Conservation (phyloP, 2,329 filamentous ascomycete genomes). For the Sclerotinia subarctica region DNA sequence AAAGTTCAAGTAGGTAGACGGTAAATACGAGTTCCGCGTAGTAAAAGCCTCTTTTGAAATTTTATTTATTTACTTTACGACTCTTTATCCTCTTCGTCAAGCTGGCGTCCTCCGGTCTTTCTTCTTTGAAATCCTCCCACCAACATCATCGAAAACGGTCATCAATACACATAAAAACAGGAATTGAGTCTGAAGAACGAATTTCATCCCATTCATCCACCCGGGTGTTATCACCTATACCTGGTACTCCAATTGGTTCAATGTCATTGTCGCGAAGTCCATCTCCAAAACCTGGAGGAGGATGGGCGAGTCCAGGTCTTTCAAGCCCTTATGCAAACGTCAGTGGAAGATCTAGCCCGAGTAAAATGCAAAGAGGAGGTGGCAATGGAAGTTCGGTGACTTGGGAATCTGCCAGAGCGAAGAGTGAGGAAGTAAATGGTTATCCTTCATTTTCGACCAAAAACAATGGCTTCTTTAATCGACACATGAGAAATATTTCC, state of each 20-base stretch:
- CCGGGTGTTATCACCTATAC: conserved; percentile 35
- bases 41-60: background rate
- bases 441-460: conserved; percentile 78
- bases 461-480: conserved; percentile 82
- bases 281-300: conserved; percentile 77
- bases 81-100: conserved; percentile 3
- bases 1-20: background rate
- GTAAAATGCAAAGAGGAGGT: conserved; percentile 44
- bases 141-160: conserved; percentile 21
- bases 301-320: conserved; percentile 82
- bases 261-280: conserved; percentile 90
- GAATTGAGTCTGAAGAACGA: conserved; percentile 15
- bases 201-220: conserved; percentile 22
- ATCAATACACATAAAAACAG: conserved; percentile 23
- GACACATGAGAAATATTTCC: conserved; percentile 78
- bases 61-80: background rate
- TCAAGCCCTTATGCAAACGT: conserved; percentile 56
- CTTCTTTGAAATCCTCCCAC: conserved; percentile 15
- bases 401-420: conserved; percentile 80
- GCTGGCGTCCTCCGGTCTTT: conserved; percentile 21
- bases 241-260: conserved; percentile 51
- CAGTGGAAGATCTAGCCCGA: conserved; percentile 68
- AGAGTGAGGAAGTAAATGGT: conserved; percentile 68
- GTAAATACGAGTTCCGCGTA: background rate
- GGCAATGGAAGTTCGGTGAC: conserved; percentile 59